Evolutionary conservation across 257 asterid genomes (phyloP).

Genomic region (Ligustrum vulgare): DNA sequence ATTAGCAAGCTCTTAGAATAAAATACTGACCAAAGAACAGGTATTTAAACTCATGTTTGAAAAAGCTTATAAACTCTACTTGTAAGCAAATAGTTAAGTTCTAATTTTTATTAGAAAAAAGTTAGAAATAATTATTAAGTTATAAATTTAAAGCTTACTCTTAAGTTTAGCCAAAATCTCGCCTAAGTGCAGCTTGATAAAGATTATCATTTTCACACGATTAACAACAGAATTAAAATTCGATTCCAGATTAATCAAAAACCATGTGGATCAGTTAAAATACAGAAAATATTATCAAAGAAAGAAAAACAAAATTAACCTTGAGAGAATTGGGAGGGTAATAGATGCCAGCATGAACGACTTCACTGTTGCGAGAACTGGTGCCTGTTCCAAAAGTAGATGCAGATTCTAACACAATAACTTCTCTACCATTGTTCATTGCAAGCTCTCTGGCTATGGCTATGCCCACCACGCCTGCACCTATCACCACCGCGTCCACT

Average conservation of each 20-base stretch:
- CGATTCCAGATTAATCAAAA: neutral
- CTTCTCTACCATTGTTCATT: constrained; percentile 57
- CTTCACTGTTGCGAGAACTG: constrained; percentile 91
- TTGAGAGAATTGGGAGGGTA: constrained; percentile 74
- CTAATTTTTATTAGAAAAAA: neutral
- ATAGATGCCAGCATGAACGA: constrained; percentile 86
- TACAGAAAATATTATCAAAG: neutral
- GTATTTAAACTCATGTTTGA: neutral
- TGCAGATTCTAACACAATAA: constrained; percentile 72
- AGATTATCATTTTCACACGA: neutral
- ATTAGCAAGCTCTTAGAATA: too few relatives aligned
- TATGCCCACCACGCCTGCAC: constrained; percentile 87
- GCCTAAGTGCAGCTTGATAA: neutral
- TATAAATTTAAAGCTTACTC: too few relatives aligned
- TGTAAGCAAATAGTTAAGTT: neutral
- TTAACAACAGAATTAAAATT: neutral
- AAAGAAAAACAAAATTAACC: constrained; percentile 30
- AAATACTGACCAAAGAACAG: too few relatives aligned
- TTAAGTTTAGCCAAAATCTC: neutral
- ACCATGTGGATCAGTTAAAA: neutral
- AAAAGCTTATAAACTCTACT: neutral
- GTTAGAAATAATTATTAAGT: too few relatives aligned
- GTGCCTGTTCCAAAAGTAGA: constrained; percentile 78
- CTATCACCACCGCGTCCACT: constrained; percentile 77
- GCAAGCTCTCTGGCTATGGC: constrained; percentile 91